A percentile compares a stretch with the other conserved stretches of the same genome.
These are phyloP conservation scores for Ophiostoma australiae DNA, from an alignment of 2,329 filamentous ascomycete genomes.

Conservation along the genomic window DNA sequence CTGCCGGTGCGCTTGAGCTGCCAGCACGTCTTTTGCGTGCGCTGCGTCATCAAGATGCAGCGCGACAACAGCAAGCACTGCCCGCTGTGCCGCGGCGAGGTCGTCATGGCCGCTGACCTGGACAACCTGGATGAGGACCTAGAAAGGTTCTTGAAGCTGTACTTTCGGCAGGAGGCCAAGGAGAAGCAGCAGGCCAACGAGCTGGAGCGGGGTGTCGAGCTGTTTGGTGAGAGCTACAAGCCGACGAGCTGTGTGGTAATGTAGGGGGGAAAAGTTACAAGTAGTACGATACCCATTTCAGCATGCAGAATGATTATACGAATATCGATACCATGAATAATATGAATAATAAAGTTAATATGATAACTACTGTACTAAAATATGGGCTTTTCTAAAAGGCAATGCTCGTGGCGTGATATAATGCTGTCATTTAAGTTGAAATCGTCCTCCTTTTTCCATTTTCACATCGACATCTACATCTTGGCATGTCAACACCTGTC, in stretches of 20 bases:
- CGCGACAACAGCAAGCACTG: conserved; percentile 63
- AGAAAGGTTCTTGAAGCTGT: conserved; percentile 64
- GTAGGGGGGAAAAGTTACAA: conserved; percentile 35
- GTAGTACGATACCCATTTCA: conserved; percentile 8
- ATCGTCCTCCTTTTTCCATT: neutral
- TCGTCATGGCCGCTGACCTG: conserved; percentile 64
- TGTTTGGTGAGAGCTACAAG: conserved; percentile 63
- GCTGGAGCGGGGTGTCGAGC: conserved; percentile 65
- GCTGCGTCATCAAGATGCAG: conserved; percentile 77
- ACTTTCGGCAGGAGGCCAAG: conserved; percentile 67
- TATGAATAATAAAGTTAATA: neutral
- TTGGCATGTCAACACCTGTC: too few relatives aligned
- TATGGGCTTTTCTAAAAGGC: neutral
- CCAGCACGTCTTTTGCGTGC: conserved; percentile 74
- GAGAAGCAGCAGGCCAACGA: conserved; percentile 69
- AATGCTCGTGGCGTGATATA: neutral
- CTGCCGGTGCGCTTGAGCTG: conserved; percentile 74
- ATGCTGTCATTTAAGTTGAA: neutral
- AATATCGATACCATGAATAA: neutral
- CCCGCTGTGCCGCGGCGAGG: conserved; percentile 69
- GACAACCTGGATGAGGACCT: conserved; percentile 66
- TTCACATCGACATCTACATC: neutral
- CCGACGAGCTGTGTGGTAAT: conserved; percentile 57
- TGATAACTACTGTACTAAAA: neutral
- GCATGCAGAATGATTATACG: neutral